Percentiles rank a stretch among this genome's conserved stretches.
These are phyloP conservation scores for Brassica balearica DNA, from an alignment of 441 rosid species.

Conservation along the genomic window DNA sequence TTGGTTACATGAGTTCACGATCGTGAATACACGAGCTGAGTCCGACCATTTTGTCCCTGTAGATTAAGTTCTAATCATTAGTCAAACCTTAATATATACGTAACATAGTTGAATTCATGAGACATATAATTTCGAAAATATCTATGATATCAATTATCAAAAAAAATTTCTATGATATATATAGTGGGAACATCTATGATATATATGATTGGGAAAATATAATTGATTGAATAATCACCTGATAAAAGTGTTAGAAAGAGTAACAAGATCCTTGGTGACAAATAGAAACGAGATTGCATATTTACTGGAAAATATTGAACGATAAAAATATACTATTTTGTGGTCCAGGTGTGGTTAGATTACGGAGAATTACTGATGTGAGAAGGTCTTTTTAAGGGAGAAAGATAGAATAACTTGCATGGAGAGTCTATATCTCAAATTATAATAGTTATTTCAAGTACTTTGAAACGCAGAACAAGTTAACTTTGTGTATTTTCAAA, in stretches of 20 bases:
- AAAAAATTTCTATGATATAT: not conserved
- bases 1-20: conserved; percentile 73
- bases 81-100: not conserved
- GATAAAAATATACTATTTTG: not conserved
- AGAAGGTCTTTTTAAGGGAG: conserved; percentile 22
- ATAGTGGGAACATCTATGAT: not conserved
- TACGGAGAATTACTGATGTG: conserved; percentile 25
- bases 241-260: conserved; percentile 46
- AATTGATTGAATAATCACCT: conserved; percentile 49
- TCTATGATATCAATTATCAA: not conserved
- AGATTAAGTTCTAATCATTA: conserved; percentile 10
- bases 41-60: conserved; percentile 55
- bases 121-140: not conserved
- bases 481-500: not conserved
- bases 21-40: conserved; percentile 68
- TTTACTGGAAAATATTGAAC: not conserved
- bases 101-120: not conserved
- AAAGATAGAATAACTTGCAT: conserved; percentile 41
- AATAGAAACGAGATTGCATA: conserved; percentile 48
- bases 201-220: not conserved
- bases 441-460: not conserved
- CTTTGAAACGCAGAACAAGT: conserved; percentile 11
- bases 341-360: not conserved
- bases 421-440: conserved; percentile 14
- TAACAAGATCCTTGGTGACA: conserved; percentile 44